Evolutionary conservation across 805 yeast species (phyloP).

Genomic region (Candida silvicultrix): DNA sequence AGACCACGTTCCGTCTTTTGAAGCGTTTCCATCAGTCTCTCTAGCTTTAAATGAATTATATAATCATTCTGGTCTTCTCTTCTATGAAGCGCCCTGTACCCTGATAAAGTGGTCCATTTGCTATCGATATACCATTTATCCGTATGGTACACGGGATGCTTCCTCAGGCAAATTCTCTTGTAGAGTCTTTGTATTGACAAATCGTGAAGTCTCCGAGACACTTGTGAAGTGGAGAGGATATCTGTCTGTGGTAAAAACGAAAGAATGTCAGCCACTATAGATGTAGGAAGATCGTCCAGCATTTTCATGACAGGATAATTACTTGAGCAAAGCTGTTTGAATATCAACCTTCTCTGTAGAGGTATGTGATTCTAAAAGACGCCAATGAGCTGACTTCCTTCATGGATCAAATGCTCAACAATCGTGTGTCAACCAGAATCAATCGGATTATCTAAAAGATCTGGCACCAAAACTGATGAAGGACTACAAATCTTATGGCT

Average conservation of each 20-base stretch:
- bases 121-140: constrained; percentile 27
- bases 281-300: not conserved
- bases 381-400: not conserved
- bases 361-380: too few species aligned
- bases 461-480: not conserved
- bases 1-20: constrained; percentile 25
- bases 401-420: not conserved
- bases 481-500: too few species aligned
- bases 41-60: constrained; percentile 32
- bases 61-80: constrained; percentile 30
- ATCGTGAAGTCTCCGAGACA: constrained; percentile 17
- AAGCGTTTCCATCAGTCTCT: constrained; percentile 32
- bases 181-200: constrained; percentile 30
- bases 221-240: not conserved
- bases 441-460: not conserved
- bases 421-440: not conserved
- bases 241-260: not conserved
- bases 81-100: constrained; percentile 27
- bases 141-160: constrained; percentile 25
- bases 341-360: too few species aligned
- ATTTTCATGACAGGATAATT: not conserved
- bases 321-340: too few species aligned
- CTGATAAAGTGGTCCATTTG: constrained; percentile 32
- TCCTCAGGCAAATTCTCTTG: constrained; percentile 28
- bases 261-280: not conserved